Percentiles rank a stretch among this genome's conserved stretches.
phyloP scores from a whole-genome alignment of 352 stramenopile genomes.

The Pythium apleroticum region DNA sequence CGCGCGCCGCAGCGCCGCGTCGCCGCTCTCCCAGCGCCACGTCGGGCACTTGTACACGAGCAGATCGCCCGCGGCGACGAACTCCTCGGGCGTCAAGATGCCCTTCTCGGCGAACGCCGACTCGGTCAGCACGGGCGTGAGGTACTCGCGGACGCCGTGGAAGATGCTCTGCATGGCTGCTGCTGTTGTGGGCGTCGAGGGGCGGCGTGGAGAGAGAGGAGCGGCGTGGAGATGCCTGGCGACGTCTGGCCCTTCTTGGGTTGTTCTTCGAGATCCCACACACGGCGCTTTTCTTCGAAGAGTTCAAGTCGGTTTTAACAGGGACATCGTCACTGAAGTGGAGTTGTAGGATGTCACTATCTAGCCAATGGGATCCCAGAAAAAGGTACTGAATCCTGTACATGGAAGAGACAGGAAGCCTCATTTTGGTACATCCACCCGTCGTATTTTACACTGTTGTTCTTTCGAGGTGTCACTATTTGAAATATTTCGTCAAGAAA shows the following conservation, averaged over 20 bases:
- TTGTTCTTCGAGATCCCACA: constrained; percentile 6
- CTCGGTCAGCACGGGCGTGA: constrained; percentile 89
- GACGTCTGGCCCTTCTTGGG: not conserved
- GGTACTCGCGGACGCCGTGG: constrained; percentile 83
- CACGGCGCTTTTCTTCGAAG: constrained; percentile 2
- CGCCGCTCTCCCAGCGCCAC: constrained; percentile 91
- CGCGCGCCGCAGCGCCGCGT: constrained; percentile 48
- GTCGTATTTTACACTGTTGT: not conserved
- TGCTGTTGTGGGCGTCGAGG: too few species aligned
- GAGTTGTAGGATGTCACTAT: not conserved
- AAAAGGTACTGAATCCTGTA: not conserved
- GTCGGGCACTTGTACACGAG: constrained; percentile 97
- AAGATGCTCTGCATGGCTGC: constrained; percentile 64
- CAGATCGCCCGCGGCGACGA: constrained; percentile 94
- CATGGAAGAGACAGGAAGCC: not conserved
- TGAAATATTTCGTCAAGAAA: not conserved
- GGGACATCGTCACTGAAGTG: not conserved
- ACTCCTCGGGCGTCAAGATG: constrained; percentile 97
- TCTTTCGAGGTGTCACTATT: constrained; percentile 1
- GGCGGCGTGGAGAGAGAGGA: not conserved
- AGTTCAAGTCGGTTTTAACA: constrained; percentile 2
- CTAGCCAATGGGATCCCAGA: not conserved
- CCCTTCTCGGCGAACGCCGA: constrained; percentile 94
- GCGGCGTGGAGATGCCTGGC: not conserved
- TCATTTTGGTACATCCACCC: not conserved